Base-by-base conservation (phyloP, 345 rosid genomes). In the Physaria fendleri region DNA sequence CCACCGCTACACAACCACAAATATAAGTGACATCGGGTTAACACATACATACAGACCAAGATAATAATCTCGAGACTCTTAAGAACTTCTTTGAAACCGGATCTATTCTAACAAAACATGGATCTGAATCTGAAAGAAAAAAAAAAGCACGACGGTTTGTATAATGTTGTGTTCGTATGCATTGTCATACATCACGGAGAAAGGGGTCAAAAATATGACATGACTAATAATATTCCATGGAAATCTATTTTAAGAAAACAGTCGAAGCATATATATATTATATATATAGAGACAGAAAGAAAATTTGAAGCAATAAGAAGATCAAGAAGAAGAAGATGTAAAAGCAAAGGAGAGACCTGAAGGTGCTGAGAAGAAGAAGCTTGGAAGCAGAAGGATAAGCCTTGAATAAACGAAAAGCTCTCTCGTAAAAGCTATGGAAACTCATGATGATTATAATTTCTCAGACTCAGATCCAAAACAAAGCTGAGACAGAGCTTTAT, bases 361-460 rank as follows among this genome's bases (percentile, higher is more conserved):
- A 66, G 24, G 81, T 60, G 60, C 76, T 69, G 62, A 82, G 45
- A 14, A 79, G 11, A 28, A 85, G 84, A 56, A 83, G 68, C 75
- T 79, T 80, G 47, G 81, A 64, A 10, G 76, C 55, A 11, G 78
- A 68, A 60, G 84, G 79, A 52, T 76, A 59, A 40, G 79, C 73
- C 17, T 54, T 76, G 65, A 77, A 74, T 15, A 77, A 60, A 52
- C 52, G 51, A 4, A 52, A 69, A 70, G 80, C 72, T 69, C 64
- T 73, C 57, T 73, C 30, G 62, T 43, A 82, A 64, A 76, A 78
- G 22, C 43, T 62, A 49, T 60, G 62, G 28, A 75, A 73, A 56
- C 38, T 62, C 82, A 77, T 80, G 64, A 25, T 44, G 69, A 12
- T 37, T 9, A 11, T 13, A 37, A 7, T 35, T 14, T 45, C 23